A percentile compares a stretch with the other conserved stretches of the same genome.
Conservation (phyloP, 768 basidiomycete genomes). For the Lentinula lateritia region DNA sequence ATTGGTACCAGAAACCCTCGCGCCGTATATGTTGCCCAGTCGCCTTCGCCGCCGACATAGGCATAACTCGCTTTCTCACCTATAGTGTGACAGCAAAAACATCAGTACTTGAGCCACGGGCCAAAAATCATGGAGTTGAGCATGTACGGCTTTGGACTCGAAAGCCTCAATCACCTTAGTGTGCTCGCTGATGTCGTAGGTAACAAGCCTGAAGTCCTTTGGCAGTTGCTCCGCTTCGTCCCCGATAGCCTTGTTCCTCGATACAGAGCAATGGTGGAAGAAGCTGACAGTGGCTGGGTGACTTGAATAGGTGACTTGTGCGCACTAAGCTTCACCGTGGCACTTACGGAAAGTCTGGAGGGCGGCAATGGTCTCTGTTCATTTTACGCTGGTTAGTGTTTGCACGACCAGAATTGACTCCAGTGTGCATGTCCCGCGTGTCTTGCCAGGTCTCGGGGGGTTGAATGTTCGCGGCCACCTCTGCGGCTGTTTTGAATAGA, state of each 20-base stretch:
- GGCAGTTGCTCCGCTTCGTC: conserved; percentile 90
- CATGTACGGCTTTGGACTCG: conserved; percentile 87
- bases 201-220: conserved; percentile 87
- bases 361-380: conserved; percentile 78
- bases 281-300: conserved; percentile 86
- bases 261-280: conserved; percentile 80
- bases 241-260: conserved; percentile 91
- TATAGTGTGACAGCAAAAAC: conserved; percentile 22
- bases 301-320: conserved; percentile 53
- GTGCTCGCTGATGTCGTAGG: conserved; percentile 86
- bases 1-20: conserved; percentile 36
- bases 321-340: conserved; percentile 79
- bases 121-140: conserved; percentile 12
- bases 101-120: neutral
- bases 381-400: neutral
- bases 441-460: too few species aligned
- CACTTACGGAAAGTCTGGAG: conserved; percentile 97
- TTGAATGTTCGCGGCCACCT: too few species aligned
- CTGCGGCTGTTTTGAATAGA: too few species aligned
- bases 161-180: conserved; percentile 96
- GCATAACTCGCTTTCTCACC: conserved; percentile 38
- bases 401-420: too few species aligned
- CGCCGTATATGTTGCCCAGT: conserved; percentile 1
- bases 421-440: too few species aligned
- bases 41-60: neutral